Base-by-base conservation (phyloP, 371 early-diverging fungal genomes). In the Choanephora cucurbitarum region DNA sequence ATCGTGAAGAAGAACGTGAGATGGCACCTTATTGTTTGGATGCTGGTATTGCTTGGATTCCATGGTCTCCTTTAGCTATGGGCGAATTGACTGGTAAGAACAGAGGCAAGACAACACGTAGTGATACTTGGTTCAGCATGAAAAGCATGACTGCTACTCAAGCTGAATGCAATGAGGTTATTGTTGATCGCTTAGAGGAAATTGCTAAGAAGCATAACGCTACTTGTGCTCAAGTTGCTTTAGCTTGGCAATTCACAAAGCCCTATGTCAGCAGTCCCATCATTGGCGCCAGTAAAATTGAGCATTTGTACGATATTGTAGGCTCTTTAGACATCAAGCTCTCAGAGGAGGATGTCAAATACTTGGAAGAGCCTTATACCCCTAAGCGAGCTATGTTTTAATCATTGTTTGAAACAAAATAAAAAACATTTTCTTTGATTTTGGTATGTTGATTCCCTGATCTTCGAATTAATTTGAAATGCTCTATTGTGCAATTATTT, bases 1-100 rank as follows among this genome's bases (percentile, higher is more conserved):
- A 84, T 50, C 78, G 84, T 33, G 84, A 84, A 60, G 84, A 84
- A 66, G 85, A 84, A 49, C 69, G 82, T n/a, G 85, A 84, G 46
- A 81, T 83, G 81, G 60, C 67, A 37, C 79, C 83, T 14, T 80
- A 73, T 40, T 77, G 73, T 43, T 10, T 44, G 7, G 77, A 80
- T 46, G 57, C 64, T 37, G 65, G 64, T 15, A 73, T 82, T 48
- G 79, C 77, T 9, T 32, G 61, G 23, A 77, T 81, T 23, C 80
- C 77, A 15, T 84, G 79, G 79, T 74, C 78, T 5, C 84, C 84
- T 5, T 67, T 83, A 22, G 81, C 80, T 8, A 54, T 49, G 17
- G 76, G 79, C 40, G 31, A 44, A 2, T 49, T 78, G 5, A 46
- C 69, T 15, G 75, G 71, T 32, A 79, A 69, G 53, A 59, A 64